phyloP scores from a whole-genome alignment of 2,329 filamentous ascomycete species.

The Laburnicola sp. region DNA sequence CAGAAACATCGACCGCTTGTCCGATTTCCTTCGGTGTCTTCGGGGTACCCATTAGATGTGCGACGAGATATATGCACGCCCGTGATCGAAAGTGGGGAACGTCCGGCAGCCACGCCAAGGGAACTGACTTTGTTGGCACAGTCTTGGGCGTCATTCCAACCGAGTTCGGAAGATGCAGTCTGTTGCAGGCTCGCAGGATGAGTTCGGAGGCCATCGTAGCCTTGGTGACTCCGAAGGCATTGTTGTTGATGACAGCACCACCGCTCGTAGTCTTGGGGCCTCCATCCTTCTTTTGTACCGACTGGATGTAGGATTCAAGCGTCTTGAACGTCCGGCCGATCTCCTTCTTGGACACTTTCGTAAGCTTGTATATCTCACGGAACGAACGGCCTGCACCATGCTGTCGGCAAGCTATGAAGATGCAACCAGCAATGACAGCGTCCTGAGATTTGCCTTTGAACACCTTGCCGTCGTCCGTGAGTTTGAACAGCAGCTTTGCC shows the following conservation, averaged over 20 bases:
- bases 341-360: conserved; percentile 94
- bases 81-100: conserved; percentile 90
- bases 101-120: conserved; percentile 81
- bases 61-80: conserved; percentile 97
- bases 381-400: conserved; percentile 86
- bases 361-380: conserved; percentile 90
- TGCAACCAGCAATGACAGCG: conserved; percentile 90
- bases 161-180: conserved; percentile 73
- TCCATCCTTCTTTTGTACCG: conserved; percentile 51
- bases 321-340: conserved; percentile 92
- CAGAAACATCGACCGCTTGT: conserved; percentile 81
- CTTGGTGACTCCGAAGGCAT: conserved; percentile 69
- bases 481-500: conserved; percentile 93
- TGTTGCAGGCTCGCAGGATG: conserved; percentile 85
- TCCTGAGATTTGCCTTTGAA: conserved; percentile 97
- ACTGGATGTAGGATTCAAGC: conserved; percentile 79
- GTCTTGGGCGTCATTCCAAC: conserved; percentile 79
- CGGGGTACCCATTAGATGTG: conserved; percentile 77
- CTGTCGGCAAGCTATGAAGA: conserved; percentile 96
- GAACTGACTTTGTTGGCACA: conserved; percentile 77
- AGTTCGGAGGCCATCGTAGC: conserved; percentile 82
- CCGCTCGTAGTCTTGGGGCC: conserved; percentile 31
- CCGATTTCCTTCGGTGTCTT: conserved; percentile 87
- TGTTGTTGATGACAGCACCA: conserved; percentile 54
- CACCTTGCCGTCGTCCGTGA: conserved; percentile 86